Evolutionary conservation across 192 early-diverging fungal species (phyloP), one percentile per base, ranked within the genome.

Genomic region (Entomortierella parvispora): DNA sequence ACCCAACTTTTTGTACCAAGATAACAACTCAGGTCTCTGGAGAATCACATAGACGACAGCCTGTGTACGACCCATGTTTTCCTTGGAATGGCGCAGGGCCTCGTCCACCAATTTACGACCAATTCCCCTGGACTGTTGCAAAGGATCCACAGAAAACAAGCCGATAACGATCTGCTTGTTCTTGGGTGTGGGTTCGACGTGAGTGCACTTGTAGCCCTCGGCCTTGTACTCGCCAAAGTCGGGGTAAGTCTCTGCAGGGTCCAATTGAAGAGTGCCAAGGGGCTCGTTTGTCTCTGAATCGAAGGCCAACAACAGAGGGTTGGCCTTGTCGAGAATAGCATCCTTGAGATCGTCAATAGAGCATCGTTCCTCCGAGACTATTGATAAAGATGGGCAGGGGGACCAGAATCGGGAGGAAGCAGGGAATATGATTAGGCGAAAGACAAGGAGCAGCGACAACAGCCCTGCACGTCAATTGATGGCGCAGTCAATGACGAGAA

Each of bases 231-330:
- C 60, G 17, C 74, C 74, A 37, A 77, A 63, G 20, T 63, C 70
- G 2, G 78, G 72, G 49, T 55, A 70, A 37, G 62, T 49, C 28
- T 79, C 69, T 9, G 52, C 61, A 4, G 75, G 69, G 43, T 84
- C 80, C 5, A 85, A 52, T 37, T 85, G 84, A 11, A 86, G 63
- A 11, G 85, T 86, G 8, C 85, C 85, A 18, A 86, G 68, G 15
- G 83, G 70, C 11, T 49, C 18, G 25, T 80, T 53, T 9, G 79
- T 62, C 23, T 68, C 65, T 7, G 67, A 57, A 18, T 82, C 71
- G n/a, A 82, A 76, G 3, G 85, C 85, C 11, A 82, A 52, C 12
- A 84, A 48, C 23, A 86, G 44, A 20, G 82, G 79, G 50, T 80
- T 69, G 29, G 72, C 44, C 34, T 81, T 79, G 43, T 75, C 63